Conservation (phyloP, 1,284 basidiomycete genomes). For the Rhodotorula glutinis region DNA sequence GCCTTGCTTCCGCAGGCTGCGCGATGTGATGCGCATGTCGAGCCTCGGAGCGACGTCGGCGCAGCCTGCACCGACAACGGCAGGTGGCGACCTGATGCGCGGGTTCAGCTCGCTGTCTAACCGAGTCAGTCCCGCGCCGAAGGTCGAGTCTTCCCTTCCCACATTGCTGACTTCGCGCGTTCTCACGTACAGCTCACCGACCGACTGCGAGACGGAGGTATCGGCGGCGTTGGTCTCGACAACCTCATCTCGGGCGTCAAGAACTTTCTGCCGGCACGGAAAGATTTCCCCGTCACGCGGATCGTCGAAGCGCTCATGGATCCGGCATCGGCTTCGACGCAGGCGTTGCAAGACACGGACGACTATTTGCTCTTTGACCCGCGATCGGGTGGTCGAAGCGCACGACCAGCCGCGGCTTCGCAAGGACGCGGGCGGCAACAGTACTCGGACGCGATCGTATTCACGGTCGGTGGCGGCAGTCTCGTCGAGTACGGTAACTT, state of each 20-base stretch:
- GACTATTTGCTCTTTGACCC: conserved; percentile 95
- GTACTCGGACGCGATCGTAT: conserved; percentile 87
- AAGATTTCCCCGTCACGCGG: conserved; percentile 87
- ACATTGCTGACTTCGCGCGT: background rate
- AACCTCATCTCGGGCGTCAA: conserved; percentile 96
- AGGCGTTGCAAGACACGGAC: conserved; percentile 92
- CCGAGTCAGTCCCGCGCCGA: conserved; percentile 57
- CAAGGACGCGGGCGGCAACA: conserved; percentile 63
- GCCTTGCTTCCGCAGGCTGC: conserved; percentile 52
- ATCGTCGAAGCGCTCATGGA: conserved; percentile 97
- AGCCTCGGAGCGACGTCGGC: conserved; percentile 75
- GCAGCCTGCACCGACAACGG: conserved; percentile 49
- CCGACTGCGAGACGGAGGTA: conserved; percentile 84
- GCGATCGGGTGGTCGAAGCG: conserved; percentile 55
- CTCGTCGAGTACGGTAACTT: conserved; percentile 98
- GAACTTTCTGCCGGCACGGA: conserved; percentile 94
- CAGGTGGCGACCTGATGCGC: conserved; percentile 71
- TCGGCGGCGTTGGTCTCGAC: conserved; percentile 64
- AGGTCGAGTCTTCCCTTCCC: background rate
- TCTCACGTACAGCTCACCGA: conserved; percentile 68
- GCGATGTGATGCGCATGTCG: conserved; percentile 90
- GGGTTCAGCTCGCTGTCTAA: conserved; percentile 91
- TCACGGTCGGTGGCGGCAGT: conserved; percentile 92
- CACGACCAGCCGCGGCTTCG: conserved; percentile 38
- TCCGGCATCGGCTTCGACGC: conserved; percentile 81